A percentile compares a stretch with the other conserved stretches of the same genome.
Evolutionary conservation across 129 eudicot species (phyloP).

Genomic region (Chrysanthemum lavandulifolium): DNA sequence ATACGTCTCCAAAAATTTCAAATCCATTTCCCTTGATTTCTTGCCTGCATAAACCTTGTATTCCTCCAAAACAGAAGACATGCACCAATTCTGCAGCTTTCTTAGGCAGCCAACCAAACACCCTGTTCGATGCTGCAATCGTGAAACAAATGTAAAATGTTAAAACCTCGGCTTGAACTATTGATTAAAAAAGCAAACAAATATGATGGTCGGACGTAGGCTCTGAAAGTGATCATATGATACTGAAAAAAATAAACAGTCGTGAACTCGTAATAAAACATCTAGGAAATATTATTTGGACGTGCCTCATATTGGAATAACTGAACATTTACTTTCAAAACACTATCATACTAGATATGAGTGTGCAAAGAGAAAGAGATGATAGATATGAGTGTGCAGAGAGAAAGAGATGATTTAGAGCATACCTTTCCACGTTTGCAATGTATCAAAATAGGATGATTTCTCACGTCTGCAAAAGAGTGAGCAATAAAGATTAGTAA

Average conservation of each 20-base stretch:
- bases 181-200: background rate
- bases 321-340: background rate
- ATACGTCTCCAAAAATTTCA: slow-evolving; percentile 44
- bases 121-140: slow-evolving; percentile 66
- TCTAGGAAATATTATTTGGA: too few relatives aligned
- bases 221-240: background rate
- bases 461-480: slow-evolving; percentile 52
- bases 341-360: background rate
- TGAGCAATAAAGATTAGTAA: background rate
- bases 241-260: background rate
- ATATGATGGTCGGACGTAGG: background rate
- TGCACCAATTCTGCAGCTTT: slow-evolving; percentile 64
- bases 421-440: slow-evolving; percentile 74
- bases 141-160: slow-evolving; percentile 18
- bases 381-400: background rate
- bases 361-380: background rate
- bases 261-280: too few relatives aligned
- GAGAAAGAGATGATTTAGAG: background rate
- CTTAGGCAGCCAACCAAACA: slow-evolving; percentile 65
- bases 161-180: background rate
- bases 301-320: background rate
- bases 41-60: slow-evolving; percentile 58
- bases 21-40: slow-evolving; percentile 49
- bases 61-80: slow-evolving; percentile 58
- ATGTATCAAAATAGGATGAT: slow-evolving; percentile 60